Base-by-base conservation (phyloP, 441 rosid genomes). In the Aleurites moluccanus region DNA sequence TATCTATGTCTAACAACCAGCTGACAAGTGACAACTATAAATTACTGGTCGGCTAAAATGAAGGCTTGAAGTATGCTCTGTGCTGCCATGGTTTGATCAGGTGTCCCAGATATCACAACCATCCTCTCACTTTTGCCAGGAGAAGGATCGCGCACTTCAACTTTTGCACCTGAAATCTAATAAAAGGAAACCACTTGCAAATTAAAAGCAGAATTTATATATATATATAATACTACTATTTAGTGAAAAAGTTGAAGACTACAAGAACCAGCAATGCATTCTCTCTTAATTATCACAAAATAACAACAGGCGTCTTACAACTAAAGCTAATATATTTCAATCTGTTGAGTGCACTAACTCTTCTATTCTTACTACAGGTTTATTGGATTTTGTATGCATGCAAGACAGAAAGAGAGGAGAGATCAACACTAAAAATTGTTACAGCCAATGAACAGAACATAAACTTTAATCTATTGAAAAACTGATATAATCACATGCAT, bases 111-210 rank as follows among this genome's bases (percentile, higher is more conserved):
- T 73, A 88, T 79, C 20, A 72, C 61, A 67, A 96, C 74, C 80
- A 86, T 86, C 85, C 90, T 85, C 83, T 90, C 97, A 76, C 83
- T 85, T 82, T 91, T 86, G 82, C 94, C 92, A 67, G 79, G 68
- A 73, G 74, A 81, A 81, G 94, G 90, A 76, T 96, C 93, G 60
- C 88, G 91, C 82, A 96, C 87, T 53, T 84, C 81, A 80, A 93
- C 94, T 78, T 90, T 93, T 69, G 99, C 99, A 79, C 99, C 97
- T 71, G 98, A 96, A 67, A 92, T 90, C 99, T 96, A 92, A 83
- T 79, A 71, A 72, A 81, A 57, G 56, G 74, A 77, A 80, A 83
- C 70, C 73, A 73, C n/a, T 33, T 23, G 35, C 47, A 18, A 23
- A 72, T 63, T 33, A 49, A 28, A 15, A 59, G 10, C 35, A 27